Percentiles rank a stretch among this genome's conserved stretches.
Evolutionary conservation across 768 basidiomycete genomes (phyloP).

Genomic region (Pleurotus tuoliensis): DNA sequence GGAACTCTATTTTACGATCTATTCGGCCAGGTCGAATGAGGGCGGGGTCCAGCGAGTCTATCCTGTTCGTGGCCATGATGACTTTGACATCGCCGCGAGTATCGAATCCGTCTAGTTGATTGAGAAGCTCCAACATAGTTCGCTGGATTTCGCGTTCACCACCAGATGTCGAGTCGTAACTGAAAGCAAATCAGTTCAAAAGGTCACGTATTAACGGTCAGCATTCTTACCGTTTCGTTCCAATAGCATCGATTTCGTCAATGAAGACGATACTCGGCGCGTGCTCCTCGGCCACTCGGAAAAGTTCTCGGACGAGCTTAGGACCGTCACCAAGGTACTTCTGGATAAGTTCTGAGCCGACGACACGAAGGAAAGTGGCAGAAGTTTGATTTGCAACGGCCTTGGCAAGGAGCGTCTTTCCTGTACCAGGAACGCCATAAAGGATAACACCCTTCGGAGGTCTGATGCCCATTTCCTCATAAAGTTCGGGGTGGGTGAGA

Average conservation of each 20-base stretch:
- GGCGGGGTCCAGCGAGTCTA: conserved; percentile 95
- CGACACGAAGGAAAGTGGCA: conserved; percentile 95
- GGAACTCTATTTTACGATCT: conserved; percentile 98
- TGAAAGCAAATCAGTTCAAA: conserved; percentile 25
- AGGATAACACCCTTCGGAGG: conserved; percentile 99
- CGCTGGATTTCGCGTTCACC: conserved; percentile 99
- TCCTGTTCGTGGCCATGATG: conserved; percentile 99
- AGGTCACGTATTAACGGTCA: neutral
- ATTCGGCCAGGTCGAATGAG: conserved; percentile 98
- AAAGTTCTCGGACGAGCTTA: conserved; percentile 95
- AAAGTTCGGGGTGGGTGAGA: conserved; percentile 94
- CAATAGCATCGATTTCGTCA: conserved; percentile 98
- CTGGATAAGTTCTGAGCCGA: conserved; percentile 97
- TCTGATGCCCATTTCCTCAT: conserved; percentile 99
- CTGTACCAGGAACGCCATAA: conserved; percentile 97
- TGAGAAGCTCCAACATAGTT: conserved; percentile 97
- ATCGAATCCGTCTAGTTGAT: conserved; percentile 99
- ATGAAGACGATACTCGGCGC: conserved; percentile 99
- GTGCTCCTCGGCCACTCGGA: conserved; percentile 95
- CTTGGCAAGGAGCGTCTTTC: conserved; percentile 96
- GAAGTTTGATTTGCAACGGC: conserved; percentile 98
- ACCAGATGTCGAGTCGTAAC: conserved; percentile 97
- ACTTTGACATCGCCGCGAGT: conserved; percentile 99
- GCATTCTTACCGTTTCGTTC: conserved; percentile 83
- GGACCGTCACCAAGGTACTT: conserved; percentile 99